Conservation (phyloP, 73 alveolate species). For the Diophrys sp. region DNA sequence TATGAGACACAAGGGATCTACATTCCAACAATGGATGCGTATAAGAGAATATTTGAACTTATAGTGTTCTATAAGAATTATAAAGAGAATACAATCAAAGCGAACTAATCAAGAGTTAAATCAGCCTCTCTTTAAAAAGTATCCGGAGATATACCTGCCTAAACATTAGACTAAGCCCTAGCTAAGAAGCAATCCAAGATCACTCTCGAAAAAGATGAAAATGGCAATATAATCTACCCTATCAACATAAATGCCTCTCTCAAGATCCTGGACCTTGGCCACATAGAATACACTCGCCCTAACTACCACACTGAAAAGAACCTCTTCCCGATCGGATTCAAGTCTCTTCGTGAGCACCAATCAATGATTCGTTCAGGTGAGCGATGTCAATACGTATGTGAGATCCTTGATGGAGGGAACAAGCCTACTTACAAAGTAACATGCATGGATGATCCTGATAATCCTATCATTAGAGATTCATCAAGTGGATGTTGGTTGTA, state of each 20-base stretch:
- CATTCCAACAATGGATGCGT: conserved; percentile 58
- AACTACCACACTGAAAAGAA: conserved; percentile 90
- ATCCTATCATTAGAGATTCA: conserved; percentile 88
- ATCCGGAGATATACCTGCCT: too few species aligned
- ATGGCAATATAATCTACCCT: conserved; percentile 89
- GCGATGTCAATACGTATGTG: conserved; percentile 89
- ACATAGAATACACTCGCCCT: conserved; percentile 73
- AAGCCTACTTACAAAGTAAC: conserved; percentile 91
- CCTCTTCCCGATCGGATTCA: conserved; percentile 94
- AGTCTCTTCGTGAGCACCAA: conserved; percentile 87
- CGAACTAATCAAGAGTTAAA: too few species aligned
- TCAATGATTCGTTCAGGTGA: conserved; percentile 78
- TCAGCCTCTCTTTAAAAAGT: too few species aligned
- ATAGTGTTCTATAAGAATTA: too few species aligned
- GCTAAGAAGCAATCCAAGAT: conserved; percentile 54
- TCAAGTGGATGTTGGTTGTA: conserved; percentile 96
- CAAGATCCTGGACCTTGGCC: conserved; percentile 81
- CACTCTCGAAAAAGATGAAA: conserved; percentile 60
- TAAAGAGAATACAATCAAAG: too few species aligned
- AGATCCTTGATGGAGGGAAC: conserved; percentile 92
- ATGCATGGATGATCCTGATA: conserved; percentile 83
- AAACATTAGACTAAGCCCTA: too few species aligned
- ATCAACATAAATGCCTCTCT: conserved; percentile 81
- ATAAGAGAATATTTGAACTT: conserved; percentile 72
- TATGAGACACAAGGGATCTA: conserved; percentile 63